Conservation (phyloP, 176 grass and related monocot species). For the Aegilops speltoides region DNA sequence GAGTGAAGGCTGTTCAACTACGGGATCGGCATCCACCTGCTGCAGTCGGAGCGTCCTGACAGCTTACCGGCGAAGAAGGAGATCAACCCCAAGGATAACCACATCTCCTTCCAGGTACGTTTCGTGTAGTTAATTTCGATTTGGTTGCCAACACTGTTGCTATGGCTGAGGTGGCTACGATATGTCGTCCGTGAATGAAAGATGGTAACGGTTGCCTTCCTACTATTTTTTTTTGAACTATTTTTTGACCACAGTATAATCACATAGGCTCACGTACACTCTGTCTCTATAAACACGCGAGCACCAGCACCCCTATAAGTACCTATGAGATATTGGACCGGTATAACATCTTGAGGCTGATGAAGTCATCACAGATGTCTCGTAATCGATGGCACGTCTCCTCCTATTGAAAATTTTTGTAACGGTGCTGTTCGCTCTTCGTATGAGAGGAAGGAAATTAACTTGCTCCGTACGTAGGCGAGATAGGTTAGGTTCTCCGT, state of each 20-base stretch:
- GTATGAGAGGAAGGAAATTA: too few relatives aligned
- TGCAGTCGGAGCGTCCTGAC: slow-evolving; percentile 52
- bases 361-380: too few relatives aligned
- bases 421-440: background rate
- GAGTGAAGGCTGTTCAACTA: slow-evolving; percentile 82
- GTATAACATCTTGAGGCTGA: too few relatives aligned
- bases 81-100: slow-evolving; percentile 95
- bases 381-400: too few relatives aligned
- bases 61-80: slow-evolving; percentile 62
- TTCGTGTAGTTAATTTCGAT: background rate
- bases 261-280: too few relatives aligned
- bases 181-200: background rate
- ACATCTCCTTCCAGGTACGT: slow-evolving; percentile 90
- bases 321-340: too few relatives aligned
- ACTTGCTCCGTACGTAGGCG: background rate
- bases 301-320: too few relatives aligned
- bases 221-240: too few relatives aligned
- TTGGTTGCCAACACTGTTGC: background rate
- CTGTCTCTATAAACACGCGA: too few relatives aligned
- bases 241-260: too few relatives aligned
- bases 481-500: background rate
- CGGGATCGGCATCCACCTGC: slow-evolving; percentile 84
- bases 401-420: too few relatives aligned
- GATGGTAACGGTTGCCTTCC: background rate
- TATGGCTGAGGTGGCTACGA: background rate